Conservation (phyloP, 2,329 filamentous ascomycete genomes). For the Helminthosporium solani region DNA sequence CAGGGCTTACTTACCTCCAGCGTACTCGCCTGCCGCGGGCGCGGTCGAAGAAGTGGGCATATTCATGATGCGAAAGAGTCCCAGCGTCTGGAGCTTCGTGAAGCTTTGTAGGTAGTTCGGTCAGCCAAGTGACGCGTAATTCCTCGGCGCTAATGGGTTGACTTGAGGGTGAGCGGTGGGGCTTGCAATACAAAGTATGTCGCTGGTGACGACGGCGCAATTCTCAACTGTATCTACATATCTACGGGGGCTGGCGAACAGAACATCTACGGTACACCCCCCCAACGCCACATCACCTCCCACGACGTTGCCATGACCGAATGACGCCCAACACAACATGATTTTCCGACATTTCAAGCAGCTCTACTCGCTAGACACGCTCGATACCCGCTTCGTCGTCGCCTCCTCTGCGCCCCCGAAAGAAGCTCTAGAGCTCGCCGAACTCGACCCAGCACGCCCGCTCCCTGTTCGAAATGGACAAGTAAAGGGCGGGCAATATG, state of each 20-base stretch:
- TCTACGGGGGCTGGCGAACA: slow-evolving; percentile 18
- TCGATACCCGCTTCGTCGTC: slow-evolving; percentile 71
- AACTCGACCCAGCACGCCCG: slow-evolving; percentile 35
- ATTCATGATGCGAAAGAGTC: slow-evolving; percentile 33
- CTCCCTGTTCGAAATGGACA: slow-evolving; percentile 25
- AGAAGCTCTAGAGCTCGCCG: slow-evolving; percentile 37
- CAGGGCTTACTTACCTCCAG: slow-evolving; percentile 43
- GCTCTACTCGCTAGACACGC: slow-evolving; percentile 65
- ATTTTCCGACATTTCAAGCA: slow-evolving; percentile 51
- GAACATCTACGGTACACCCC: slow-evolving; percentile 9
- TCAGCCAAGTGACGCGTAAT: slow-evolving; percentile 30
- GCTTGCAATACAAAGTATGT: slow-evolving; percentile 26
- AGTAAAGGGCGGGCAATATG: slow-evolving; percentile 19
- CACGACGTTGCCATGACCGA: slow-evolving; percentile 17
- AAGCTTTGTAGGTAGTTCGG: neutral
- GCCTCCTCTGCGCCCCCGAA: slow-evolving; percentile 65
- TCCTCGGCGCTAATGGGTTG: slow-evolving; percentile 4
- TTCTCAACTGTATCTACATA: slow-evolving; percentile 29
- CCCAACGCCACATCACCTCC: slow-evolving; percentile 1
- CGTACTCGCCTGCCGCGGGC: slow-evolving; percentile 48
- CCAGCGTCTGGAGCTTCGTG: slow-evolving; percentile 11
- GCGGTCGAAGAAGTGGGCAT: slow-evolving; percentile 40
- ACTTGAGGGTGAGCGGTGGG: slow-evolving; percentile 13
- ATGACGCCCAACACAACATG: slow-evolving; percentile 29
- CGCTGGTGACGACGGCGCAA: slow-evolving; percentile 22